Evolutionary conservation across 768 basidiomycete species (phyloP), one percentile per base, ranked within the genome.

Genomic region (Melanogaster broomeanus): DNA sequence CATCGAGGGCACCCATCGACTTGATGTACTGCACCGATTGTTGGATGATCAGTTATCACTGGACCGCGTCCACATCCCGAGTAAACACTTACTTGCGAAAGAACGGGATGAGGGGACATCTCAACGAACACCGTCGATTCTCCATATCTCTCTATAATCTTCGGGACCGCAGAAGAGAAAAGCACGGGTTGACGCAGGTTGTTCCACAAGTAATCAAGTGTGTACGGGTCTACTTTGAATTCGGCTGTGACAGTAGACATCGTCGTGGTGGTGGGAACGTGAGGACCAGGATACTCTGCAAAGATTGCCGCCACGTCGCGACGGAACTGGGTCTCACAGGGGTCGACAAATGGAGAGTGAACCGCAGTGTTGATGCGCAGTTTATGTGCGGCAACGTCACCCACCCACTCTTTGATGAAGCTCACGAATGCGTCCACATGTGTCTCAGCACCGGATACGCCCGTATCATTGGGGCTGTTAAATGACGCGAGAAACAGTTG

Each of bases 161-260:
- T n/a, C n/a, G n/a, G n/a, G n/a, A n/a, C n/a, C n/a, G n/a, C n/a
- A n/a, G n/a, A n/a, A n/a, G n/a, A 55, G 56, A 79, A 79, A 8
- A 54, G 57, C 2, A 78, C 77, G 4, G 74, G 71, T 3, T 57
- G 49, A 9, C 73, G 66, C 7, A 68, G 62, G 50, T 70, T 73
- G 38, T 61, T 33, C 78, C 78, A 79, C 40, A 72, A 70, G 55
- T 79, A 79, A 8, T 74, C 65, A 1, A 68, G 57, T 10, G 62
- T 63, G 51, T 72, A 75, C 1, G 42, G 6, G 1, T 52, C 49
- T 2, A 12, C 10, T 13, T 60, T 61, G 4, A 55, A 37, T 1
- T 54, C 37, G 0, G 72, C 74, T 11, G 70, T 71, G 8, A 61
- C 47, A 9, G 75, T 73, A 0, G 78, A 80, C 55, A 67, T 78